These are phyloP conservation scores for Nakaseomyces delphensis DNA, from an alignment of 1,139 yeast genomes.

Conservation along the genomic window DNA sequence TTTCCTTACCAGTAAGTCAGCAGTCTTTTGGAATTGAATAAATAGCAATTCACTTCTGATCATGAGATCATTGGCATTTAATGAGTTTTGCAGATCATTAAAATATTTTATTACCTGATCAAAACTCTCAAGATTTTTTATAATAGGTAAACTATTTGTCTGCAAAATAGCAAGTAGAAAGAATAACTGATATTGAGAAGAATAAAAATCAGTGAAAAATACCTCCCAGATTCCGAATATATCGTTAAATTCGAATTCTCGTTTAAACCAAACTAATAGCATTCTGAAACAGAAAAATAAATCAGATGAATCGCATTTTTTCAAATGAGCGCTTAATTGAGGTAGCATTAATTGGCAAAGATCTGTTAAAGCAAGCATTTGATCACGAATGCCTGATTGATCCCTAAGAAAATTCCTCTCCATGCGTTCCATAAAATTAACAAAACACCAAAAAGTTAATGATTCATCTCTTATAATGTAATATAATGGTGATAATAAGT, in stretches of 20 bases:
- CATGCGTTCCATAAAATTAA: conserved; percentile 87
- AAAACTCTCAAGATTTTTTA: conserved; percentile 62
- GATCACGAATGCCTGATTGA: conserved; percentile 87
- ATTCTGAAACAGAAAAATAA: conserved; percentile 89
- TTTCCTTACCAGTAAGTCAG: conserved; percentile 46
- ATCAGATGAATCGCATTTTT: conserved; percentile 79
- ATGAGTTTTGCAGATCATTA: conserved; percentile 75
- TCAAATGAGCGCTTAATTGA: conserved; percentile 69
- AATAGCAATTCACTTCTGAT: conserved; percentile 77
- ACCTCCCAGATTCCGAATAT: conserved; percentile 82
- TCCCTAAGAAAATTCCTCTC: conserved; percentile 87
- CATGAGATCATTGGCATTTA: conserved; percentile 65
- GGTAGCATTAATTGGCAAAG: conserved; percentile 86
- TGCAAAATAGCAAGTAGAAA: conserved; percentile 81
- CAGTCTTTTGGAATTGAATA: conserved; percentile 67
- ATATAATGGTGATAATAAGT: conserved; percentile 78
- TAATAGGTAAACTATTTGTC: conserved; percentile 72
- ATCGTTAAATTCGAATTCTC: conserved; percentile 80
- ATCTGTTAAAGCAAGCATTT: conserved; percentile 74
- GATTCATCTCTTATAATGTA: conserved; percentile 70
- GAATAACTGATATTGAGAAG: conserved; percentile 81
- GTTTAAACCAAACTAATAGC: conserved; percentile 90
- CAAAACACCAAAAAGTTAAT: conserved; percentile 81
- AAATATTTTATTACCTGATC: conserved; percentile 90
- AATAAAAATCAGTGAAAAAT: conserved; percentile 77